phyloP scores from a whole-genome alignment of 768 basidiomycete species.

The Agrocybe praecox region DNA sequence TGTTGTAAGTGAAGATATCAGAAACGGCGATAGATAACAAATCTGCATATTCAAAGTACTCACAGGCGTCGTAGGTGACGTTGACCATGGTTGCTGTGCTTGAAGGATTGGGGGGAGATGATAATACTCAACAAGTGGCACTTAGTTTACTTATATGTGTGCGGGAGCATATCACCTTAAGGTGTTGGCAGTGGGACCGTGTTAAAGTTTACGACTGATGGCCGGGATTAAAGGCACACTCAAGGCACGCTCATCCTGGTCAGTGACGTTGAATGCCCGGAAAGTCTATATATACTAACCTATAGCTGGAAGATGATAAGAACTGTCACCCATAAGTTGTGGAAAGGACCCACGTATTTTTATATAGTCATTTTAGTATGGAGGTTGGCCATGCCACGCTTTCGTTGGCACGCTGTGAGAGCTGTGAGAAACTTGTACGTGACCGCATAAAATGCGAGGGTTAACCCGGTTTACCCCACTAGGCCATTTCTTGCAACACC shows the following conservation, averaged over 20 bases:
- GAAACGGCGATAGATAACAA: background rate
- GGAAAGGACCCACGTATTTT: background rate
- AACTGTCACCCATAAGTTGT: background rate
- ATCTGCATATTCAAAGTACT: slow-evolving; percentile 7
- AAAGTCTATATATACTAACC: background rate
- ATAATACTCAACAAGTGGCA: background rate
- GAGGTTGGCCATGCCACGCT: background rate
- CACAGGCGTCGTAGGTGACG: slow-evolving; percentile 35
- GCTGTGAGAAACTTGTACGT: background rate
- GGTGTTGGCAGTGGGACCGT: background rate
- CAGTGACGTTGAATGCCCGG: background rate
- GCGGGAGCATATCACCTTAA: background rate
- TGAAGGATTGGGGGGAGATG: slow-evolving; percentile 1
- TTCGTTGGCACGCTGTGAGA: background rate
- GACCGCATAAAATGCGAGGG: no score
- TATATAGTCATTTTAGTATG: background rate
- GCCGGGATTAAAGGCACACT: background rate
- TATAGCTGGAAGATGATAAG: background rate
- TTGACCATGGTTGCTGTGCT: slow-evolving; percentile 28
- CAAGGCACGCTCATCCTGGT: background rate
- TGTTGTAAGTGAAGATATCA: background rate
- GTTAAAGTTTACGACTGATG: background rate
- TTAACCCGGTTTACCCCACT: no score
- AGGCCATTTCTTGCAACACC: no score
- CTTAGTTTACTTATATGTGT: background rate